phyloP scores from a whole-genome alignment of 352 stramenopile species.

The Phytophthora tubulina region DNA sequence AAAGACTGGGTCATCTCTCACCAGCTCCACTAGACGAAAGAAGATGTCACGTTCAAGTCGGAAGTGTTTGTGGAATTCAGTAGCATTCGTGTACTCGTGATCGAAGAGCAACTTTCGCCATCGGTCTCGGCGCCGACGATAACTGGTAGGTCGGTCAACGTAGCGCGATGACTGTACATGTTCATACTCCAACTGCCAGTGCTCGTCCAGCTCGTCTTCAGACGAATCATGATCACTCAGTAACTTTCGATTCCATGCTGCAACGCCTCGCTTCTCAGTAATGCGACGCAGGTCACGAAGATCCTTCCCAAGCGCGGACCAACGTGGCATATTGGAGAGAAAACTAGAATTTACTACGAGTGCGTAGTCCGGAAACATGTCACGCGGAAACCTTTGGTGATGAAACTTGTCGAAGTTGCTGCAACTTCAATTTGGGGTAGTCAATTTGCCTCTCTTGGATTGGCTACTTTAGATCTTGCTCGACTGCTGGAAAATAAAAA shows the following conservation, averaged over 20 bases:
- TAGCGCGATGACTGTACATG: neutral
- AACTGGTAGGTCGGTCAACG: neutral
- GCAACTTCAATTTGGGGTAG: neutral
- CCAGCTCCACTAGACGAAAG: conserved; percentile 6
- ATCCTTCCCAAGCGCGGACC: conserved; percentile 6
- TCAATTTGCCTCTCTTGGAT: neutral
- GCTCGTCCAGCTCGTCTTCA: conserved; percentile 18
- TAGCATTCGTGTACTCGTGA: conserved; percentile 14
- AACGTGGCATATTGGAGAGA: conserved; percentile 9
- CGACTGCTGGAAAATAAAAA: neutral
- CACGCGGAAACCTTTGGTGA: too few relatives aligned
- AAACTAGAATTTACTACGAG: too few relatives aligned
- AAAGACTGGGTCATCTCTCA: conserved; percentile 20
- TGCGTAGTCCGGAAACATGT: neutral
- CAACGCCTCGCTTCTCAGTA: neutral
- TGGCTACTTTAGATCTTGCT: neutral
- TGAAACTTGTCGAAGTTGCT: neutral
- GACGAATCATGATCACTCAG: conserved; percentile 5
- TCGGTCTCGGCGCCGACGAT: conserved; percentile 5
- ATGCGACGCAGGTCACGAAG: conserved; percentile 11
- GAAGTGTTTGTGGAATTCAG: conserved; percentile 27
- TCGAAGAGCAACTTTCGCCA: conserved; percentile 12
- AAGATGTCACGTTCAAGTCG: conserved; percentile 11
- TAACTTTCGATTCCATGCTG: neutral
- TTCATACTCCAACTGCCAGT: conserved; percentile 17